These are phyloP conservation scores for Fusarium heterosporum DNA, from an alignment of 2,329 filamentous ascomycete species.

Conservation along the genomic window DNA sequence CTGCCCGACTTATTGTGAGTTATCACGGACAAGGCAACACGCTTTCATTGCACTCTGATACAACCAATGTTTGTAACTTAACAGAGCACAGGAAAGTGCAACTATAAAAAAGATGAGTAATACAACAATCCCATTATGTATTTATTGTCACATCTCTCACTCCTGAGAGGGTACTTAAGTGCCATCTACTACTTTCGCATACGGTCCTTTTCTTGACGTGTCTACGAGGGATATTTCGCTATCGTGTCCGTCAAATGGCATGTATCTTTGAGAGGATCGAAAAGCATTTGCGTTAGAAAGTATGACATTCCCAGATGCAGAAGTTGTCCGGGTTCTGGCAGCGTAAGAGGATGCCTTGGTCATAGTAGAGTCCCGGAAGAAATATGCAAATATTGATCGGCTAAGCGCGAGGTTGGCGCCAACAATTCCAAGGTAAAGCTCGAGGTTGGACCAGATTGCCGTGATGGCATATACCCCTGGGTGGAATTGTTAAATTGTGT, in stretches of 20 bases:
- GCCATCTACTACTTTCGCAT: slow-evolving; percentile 14
- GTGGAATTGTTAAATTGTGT: neutral
- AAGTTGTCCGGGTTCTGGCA: slow-evolving; percentile 12
- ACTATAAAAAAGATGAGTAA: too few relatives aligned
- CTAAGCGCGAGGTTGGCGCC: slow-evolving; percentile 48
- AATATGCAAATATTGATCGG: slow-evolving; percentile 37
- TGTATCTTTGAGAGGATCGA: slow-evolving; percentile 7
- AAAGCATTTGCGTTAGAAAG: slow-evolving; percentile 18
- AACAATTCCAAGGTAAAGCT: slow-evolving; percentile 54
- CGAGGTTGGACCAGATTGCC: slow-evolving; percentile 55
- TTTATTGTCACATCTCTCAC: too few relatives aligned
- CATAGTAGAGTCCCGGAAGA: slow-evolving; percentile 16
- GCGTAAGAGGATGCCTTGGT: slow-evolving; percentile 17
- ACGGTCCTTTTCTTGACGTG: slow-evolving; percentile 12
- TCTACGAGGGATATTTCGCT: slow-evolving; percentile 39
- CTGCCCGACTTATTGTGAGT: too few relatives aligned
- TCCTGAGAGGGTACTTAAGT: neutral
- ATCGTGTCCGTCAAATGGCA: slow-evolving; percentile 24
- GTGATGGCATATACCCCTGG: slow-evolving; percentile 50
- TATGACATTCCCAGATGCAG: slow-evolving; percentile 19
- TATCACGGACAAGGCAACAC: too few relatives aligned
- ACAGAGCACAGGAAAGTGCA: too few relatives aligned
- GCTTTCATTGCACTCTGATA: too few relatives aligned
- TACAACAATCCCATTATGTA: too few relatives aligned
- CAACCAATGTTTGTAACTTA: too few relatives aligned